phyloP scores from a whole-genome alignment of 1,284 basidiomycete genomes.

The Heterobasidion parviporum region DNA sequence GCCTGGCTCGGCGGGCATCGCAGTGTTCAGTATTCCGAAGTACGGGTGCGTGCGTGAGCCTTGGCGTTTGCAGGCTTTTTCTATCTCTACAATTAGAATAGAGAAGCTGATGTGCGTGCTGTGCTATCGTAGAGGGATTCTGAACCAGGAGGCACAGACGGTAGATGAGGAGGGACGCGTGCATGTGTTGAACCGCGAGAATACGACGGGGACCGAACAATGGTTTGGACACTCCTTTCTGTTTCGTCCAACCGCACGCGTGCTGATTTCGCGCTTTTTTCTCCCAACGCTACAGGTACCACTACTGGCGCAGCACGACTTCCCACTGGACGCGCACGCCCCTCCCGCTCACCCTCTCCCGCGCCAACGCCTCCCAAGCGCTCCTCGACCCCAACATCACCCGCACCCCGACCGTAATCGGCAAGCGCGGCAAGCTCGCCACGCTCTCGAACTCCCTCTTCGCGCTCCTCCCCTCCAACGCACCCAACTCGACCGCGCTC shows the following conservation, averaged over 20 bases:
- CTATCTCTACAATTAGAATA: too few relatives aligned
- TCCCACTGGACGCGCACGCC: conserved; percentile 29
- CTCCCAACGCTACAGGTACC: conserved; percentile 21
- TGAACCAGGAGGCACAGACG: conserved; percentile 36
- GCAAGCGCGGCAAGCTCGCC: conserved; percentile 33
- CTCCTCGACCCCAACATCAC: conserved; percentile 22
- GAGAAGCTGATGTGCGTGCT: background rate
- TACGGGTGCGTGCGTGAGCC: conserved; percentile 22
- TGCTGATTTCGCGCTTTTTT: background rate
- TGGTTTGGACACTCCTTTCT: conserved; percentile 22
- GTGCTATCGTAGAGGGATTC: conserved; percentile 24
- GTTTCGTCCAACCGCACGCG: background rate
- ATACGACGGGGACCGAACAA: conserved; percentile 28
- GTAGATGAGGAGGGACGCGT: conserved; percentile 27
- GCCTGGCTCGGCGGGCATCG: conserved; percentile 30
- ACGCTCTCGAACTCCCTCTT: conserved; percentile 17
- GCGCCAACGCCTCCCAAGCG: conserved; percentile 13
- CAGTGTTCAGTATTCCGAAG: conserved; percentile 32
- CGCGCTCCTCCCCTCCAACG: conserved; percentile 31
- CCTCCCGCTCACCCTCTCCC: conserved; percentile 22
- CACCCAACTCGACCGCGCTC: conserved; percentile 26
- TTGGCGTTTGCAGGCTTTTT: background rate
- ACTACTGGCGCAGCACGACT: conserved; percentile 32
- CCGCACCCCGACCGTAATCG: conserved; percentile 30
- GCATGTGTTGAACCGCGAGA: conserved; percentile 36